phyloP scores from a whole-genome alignment of 768 basidiomycete genomes.

The Boletus vinaceobasis region DNA sequence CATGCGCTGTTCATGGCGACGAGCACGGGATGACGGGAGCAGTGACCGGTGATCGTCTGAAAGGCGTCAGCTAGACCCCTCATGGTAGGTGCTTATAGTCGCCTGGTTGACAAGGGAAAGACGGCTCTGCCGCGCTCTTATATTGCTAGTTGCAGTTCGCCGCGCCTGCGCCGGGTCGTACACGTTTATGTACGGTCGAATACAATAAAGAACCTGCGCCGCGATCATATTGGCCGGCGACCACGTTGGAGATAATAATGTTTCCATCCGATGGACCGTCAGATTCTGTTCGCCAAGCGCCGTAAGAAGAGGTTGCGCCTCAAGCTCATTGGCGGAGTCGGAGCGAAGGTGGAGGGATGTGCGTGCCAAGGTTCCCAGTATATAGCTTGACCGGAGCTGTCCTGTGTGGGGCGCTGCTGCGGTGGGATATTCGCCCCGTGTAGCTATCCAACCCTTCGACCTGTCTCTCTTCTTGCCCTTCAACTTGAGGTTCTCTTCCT shows the following conservation, averaged over 20 bases:
- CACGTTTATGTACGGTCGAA: not conserved
- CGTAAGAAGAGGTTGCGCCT: slow-evolving; percentile 13
- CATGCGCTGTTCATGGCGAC: not conserved
- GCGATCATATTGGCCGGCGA: not conserved
- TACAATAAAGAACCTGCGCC: not conserved
- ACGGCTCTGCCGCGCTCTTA: not conserved
- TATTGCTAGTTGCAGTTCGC: not conserved
- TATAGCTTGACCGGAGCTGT: slow-evolving; percentile 14
- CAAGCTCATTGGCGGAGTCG: slow-evolving; percentile 16
- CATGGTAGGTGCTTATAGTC: not conserved
- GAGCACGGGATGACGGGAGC: not conserved
- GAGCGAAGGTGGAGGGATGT: slow-evolving; percentile 17
- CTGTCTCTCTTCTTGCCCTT: not conserved
- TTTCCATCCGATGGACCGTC: slow-evolving; percentile 9
- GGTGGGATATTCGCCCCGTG: not conserved
- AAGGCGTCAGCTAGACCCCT: not conserved
- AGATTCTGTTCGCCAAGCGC: slow-evolving; percentile 12
- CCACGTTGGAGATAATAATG: slow-evolving; percentile 13
- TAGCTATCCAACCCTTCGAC: not conserved
- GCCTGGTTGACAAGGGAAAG: not conserved
- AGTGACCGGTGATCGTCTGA: not conserved
- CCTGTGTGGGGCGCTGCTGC: not conserved
- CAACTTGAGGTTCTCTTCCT: not conserved
- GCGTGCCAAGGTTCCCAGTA: slow-evolving; percentile 3
- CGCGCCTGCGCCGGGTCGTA: slow-evolving; percentile 1